These are phyloP conservation scores for Colletotrichum sublineola DNA, from an alignment of 2,329 filamentous ascomycete species.

Conservation along the genomic window DNA sequence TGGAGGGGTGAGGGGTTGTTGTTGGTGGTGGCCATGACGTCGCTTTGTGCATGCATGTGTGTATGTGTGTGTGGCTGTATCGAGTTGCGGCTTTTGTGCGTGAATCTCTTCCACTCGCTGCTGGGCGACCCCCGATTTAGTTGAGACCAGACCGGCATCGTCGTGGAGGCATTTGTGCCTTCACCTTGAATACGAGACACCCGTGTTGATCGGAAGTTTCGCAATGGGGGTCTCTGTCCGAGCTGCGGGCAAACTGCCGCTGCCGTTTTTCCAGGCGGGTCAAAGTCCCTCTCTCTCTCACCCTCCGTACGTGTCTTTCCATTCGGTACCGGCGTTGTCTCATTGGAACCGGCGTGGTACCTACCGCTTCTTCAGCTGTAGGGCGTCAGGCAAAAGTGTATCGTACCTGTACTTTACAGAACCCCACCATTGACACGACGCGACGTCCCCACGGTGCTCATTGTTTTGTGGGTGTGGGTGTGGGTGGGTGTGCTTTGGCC, in stretches of 20 bases:
- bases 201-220: slow-evolving; percentile 3
- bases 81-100: slow-evolving; percentile 39
- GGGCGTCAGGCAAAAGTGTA: background rate
- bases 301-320: background rate
- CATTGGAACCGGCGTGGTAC: background rate
- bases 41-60: background rate
- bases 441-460: slow-evolving; percentile 26
- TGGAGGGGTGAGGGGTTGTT: slow-evolving; percentile 7
- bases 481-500: slow-evolving; percentile 16
- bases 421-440: slow-evolving; percentile 6
- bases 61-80: slow-evolving; percentile 27
- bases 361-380: slow-evolving; percentile 31
- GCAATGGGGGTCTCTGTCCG: background rate
- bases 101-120: slow-evolving; percentile 31
- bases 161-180: slow-evolving; percentile 33
- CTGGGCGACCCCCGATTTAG: slow-evolving; percentile 17
- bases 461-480: slow-evolving; percentile 6
- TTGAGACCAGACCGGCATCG: slow-evolving; percentile 14
- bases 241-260: background rate
- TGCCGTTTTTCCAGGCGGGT: background rate
- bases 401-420: background rate
- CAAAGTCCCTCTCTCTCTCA: too few species aligned
- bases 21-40: slow-evolving; percentile 34
- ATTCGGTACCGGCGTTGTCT: background rate
- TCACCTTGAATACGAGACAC: background rate